phyloP scores from a whole-genome alignment of 2,329 filamentous ascomycete species.

The Colletotrichum eleusines region DNA sequence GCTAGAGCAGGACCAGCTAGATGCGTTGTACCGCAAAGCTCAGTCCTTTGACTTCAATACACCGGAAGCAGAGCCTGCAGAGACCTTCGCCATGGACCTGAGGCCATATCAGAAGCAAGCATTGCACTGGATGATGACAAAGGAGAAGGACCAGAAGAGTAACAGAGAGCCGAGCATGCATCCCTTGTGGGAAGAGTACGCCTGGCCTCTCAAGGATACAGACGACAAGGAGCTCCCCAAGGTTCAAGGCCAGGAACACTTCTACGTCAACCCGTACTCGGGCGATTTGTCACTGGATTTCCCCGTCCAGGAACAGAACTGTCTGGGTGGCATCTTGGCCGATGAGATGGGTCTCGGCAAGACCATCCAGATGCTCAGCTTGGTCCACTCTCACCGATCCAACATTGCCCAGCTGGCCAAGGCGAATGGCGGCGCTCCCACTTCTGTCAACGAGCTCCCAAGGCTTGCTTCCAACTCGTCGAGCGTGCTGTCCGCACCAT shows the following conservation, averaged over 20 bases:
- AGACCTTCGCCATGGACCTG: conserved; percentile 84
- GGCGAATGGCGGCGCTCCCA: conserved; percentile 46
- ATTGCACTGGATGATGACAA: conserved; percentile 94
- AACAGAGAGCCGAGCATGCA: conserved; percentile 88
- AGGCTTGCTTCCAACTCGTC: conserved; percentile 69
- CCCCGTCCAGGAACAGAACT: conserved; percentile 93
- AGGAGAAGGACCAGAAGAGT: conserved; percentile 84
- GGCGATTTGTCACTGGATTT: conserved; percentile 94
- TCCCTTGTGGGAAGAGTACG: conserved; percentile 96
- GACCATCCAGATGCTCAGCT: conserved; percentile 97
- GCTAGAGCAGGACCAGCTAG: conserved; percentile 94
- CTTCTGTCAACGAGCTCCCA: conserved; percentile 71
- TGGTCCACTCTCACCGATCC: conserved; percentile 86
- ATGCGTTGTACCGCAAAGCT: conserved; percentile 93
- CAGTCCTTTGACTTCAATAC: conserved; percentile 97
- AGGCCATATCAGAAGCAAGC: conserved; percentile 97
- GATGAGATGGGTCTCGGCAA: conserved; percentile 99
- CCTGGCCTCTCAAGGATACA: conserved; percentile 88
- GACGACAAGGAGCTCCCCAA: conserved; percentile 81
- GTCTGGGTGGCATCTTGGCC: conserved; percentile 90
- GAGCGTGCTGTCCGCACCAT: conserved; percentile 77
- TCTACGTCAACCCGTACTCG: conserved; percentile 98
- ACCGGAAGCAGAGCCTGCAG: conserved; percentile 84
- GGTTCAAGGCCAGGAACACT: conserved; percentile 75
- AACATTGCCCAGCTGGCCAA: conserved; percentile 59